phyloP scores from a whole-genome alignment of 305 asterid genomes.

The Ajuga reptans region DNA sequence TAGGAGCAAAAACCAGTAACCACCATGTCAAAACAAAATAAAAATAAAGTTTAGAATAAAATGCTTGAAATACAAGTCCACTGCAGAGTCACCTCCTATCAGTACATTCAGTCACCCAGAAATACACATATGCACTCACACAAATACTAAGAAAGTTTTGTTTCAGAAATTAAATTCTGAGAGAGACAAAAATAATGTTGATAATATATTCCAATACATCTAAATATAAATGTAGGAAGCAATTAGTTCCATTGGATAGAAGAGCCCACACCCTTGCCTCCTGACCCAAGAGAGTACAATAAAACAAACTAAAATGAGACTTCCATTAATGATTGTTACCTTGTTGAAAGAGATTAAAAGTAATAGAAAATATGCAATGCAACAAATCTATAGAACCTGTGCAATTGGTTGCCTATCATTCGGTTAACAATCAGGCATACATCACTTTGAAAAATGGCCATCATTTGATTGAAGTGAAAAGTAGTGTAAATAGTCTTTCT shows the following conservation, averaged over 20 bases:
- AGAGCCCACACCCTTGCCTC: background rate
- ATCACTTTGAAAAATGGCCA: background rate
- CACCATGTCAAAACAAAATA: conserved; percentile 15
- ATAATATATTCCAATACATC: background rate
- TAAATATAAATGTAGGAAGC: background rate
- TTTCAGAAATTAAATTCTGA: background rate
- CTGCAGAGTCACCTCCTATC: background rate
- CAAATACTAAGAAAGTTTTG: background rate
- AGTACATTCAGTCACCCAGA: background rate
- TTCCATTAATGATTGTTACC: background rate
- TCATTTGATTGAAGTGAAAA: too few relatives aligned
- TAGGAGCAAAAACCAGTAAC: conserved; percentile 29
- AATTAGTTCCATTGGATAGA: background rate
- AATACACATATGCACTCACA: background rate
- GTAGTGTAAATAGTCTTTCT: too few relatives aligned
- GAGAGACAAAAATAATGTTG: background rate
- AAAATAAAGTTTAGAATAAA: background rate
- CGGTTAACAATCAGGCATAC: background rate
- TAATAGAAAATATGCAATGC: background rate
- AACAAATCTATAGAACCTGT: background rate
- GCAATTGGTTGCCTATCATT: background rate
- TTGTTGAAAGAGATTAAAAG: background rate
- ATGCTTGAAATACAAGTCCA: conserved; percentile 14
- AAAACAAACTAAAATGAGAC: background rate
- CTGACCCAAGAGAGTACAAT: background rate